Evolutionary conservation across 164 flowering plant genomes (phyloP), one percentile per base, ranked within the genome.

Genomic region (Akebia trifoliata): DNA sequence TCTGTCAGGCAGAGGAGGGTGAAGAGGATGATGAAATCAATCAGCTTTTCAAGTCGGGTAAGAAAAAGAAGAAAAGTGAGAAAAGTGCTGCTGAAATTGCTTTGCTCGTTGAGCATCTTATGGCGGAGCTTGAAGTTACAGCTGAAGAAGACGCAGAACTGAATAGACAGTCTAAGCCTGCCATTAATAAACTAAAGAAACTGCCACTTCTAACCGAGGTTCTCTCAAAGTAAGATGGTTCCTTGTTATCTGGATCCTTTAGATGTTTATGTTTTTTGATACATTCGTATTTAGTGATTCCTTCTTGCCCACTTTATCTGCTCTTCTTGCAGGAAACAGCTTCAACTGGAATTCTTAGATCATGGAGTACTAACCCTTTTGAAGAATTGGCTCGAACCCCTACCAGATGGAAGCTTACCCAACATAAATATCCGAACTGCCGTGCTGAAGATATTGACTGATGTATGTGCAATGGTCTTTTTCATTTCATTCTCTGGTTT

Each of bases 341-440:
- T 92, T 30, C 98, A 92, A 63, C 81, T 68, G 31, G 98, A 92
- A 70, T 92, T 92, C 68, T 59, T 92, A 45, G 98, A 92, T 72
- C 98, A 85, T 73, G 97, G 97, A 61, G 94, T 92, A 3, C 62
- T 92, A 49, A 81, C 82, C 26, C 75, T 85, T 38, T 44, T 89
- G 32, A 92, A 84, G 70, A 85, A 78, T 57, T 92, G 98, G 98
- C 95, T 92, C 28, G 98, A 92, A 65, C 98, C 95, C 50, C 82
- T 92, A 28, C 98, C 98, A 1, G 98, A 92, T 81, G 95, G 95
- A 61, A 89, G 98, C 78, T 76, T 92, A 43, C 98, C 98, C 11
- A 89, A 87, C 61, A 89, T 82, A 49, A 92, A 86, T 59, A 78
- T 92, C 49, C 87, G 98, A 34, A 74, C 83, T 15, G 95, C 94